Conservation (phyloP, 2,329 filamentous ascomycete genomes). For the Penicillium sp. region DNA sequence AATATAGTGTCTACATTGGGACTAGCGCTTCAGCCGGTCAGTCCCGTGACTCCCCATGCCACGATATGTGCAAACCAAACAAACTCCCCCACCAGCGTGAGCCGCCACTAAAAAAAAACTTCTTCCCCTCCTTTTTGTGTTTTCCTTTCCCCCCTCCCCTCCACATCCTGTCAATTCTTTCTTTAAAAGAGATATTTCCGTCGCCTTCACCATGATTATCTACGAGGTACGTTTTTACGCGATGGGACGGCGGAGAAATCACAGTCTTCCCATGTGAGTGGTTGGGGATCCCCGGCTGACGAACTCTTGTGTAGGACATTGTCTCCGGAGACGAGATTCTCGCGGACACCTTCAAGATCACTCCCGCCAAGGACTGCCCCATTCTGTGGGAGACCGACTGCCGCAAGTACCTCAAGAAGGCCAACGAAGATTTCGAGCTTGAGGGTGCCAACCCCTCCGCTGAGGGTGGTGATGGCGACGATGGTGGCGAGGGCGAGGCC, state of each 20-base stretch:
- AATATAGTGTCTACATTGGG: too few species aligned
- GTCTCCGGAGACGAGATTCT: slow-evolving; percentile 91
- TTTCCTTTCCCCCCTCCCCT: slow-evolving; percentile 19
- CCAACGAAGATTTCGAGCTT: slow-evolving; percentile 59
- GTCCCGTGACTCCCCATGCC: slow-evolving; percentile 9
- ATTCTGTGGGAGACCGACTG: slow-evolving; percentile 89
- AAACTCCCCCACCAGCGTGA: slow-evolving; percentile 31
- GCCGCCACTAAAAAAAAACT: slow-evolving; percentile 25
- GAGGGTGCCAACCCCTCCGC: slow-evolving; percentile 92
- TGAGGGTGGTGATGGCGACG: slow-evolving; percentile 70
- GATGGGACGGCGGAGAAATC: background rate
- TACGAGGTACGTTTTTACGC: slow-evolving; percentile 58
- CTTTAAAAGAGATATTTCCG: slow-evolving; percentile 18
- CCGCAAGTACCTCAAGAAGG: slow-evolving; percentile 78
- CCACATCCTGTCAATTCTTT: slow-evolving; percentile 26
- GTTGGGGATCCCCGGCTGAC: slow-evolving; percentile 6
- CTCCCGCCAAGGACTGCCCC: slow-evolving; percentile 62
- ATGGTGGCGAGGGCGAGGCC: slow-evolving; percentile 65
- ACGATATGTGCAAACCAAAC: slow-evolving; percentile 23
- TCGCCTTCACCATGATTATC: slow-evolving; percentile 66
- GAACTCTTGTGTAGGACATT: slow-evolving; percentile 67
- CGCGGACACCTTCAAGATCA: slow-evolving; percentile 84
- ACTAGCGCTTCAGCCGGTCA: background rate
- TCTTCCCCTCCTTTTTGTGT: slow-evolving; percentile 32
- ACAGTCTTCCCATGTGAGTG: background rate